These are phyloP conservation scores for Clathrus columnatus DNA, from an alignment of 768 basidiomycete species.

Conservation along the genomic window DNA sequence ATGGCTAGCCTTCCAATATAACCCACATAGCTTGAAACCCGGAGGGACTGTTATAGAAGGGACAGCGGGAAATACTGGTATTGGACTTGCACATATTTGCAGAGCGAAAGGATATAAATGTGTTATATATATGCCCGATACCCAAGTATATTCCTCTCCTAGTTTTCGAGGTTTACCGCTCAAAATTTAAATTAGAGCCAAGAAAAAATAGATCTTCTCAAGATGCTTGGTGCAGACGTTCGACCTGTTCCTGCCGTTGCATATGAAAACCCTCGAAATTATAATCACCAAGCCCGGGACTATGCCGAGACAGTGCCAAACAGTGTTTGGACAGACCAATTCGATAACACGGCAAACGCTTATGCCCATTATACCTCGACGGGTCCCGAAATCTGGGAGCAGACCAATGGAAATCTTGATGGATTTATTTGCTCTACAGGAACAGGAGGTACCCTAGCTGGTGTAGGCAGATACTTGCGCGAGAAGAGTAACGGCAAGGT, in stretches of 20 bases:
- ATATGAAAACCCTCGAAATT: conserved; percentile 90
- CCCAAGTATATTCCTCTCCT: conserved; percentile 46
- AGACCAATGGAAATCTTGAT: conserved; percentile 69
- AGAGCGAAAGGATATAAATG: conserved; percentile 89
- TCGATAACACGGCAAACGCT: conserved; percentile 93
- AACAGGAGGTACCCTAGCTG: conserved; percentile 93
- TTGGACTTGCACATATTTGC: conserved; percentile 93
- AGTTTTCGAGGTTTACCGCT: not conserved
- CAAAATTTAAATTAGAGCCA: conserved; percentile 52
- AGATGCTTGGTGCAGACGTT: conserved; percentile 97
- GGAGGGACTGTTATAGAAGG: conserved; percentile 98
- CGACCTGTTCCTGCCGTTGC: conserved; percentile 94
- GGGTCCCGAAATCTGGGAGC: conserved; percentile 95
- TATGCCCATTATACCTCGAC: conserved; percentile 81
- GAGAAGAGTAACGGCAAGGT: conserved; percentile 71
- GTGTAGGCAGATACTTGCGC: conserved; percentile 74
- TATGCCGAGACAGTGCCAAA: conserved; percentile 67
- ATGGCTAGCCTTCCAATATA: not conserved
- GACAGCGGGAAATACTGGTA: conserved; percentile 97
- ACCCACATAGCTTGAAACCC: conserved; percentile 52
- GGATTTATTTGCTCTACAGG: conserved; percentile 95
- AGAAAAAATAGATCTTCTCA: conserved; percentile 95
- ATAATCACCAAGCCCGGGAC: conserved; percentile 95
- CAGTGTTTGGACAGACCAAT: conserved; percentile 96
- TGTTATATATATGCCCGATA: conserved; percentile 98